Evolutionary conservation across 1,284 basidiomycete genomes (phyloP).

Genomic region (Moesziomyces antarcticus): DNA sequence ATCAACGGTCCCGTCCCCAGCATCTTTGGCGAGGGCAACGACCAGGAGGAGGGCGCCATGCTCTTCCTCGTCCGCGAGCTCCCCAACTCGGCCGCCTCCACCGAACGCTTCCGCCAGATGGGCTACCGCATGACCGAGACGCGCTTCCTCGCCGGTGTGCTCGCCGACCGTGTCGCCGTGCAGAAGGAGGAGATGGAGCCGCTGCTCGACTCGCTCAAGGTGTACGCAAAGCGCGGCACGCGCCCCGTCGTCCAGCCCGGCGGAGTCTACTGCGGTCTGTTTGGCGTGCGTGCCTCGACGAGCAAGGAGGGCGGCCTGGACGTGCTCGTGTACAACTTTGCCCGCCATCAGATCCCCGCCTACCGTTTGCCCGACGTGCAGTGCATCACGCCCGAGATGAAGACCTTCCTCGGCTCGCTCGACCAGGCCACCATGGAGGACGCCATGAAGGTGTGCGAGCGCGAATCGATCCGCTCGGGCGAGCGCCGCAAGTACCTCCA

Average conservation of each 20-base stretch:
- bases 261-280: conserved; percentile 71
- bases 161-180: conserved; percentile 70
- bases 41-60: conserved; percentile 70
- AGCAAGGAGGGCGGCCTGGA: conserved; percentile 64
- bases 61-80: conserved; percentile 71
- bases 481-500: conserved; percentile 60
- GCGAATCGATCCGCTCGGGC: conserved; percentile 66
- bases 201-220: conserved; percentile 70
- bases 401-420: conserved; percentile 69
- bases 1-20: conserved; percentile 53
- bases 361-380: conserved; percentile 71
- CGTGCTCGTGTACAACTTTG: conserved; percentile 72
- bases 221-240: conserved; percentile 71
- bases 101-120: conserved; percentile 70
- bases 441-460: conserved; percentile 69
- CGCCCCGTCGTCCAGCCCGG: conserved; percentile 71
- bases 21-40: conserved; percentile 57
- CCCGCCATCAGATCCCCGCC: conserved; percentile 72
- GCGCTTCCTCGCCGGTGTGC: conserved; percentile 70
- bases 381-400: conserved; percentile 69
- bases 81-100: conserved; percentile 65
- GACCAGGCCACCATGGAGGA: conserved; percentile 70
- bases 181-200: conserved; percentile 70
- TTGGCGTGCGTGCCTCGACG: conserved; percentile 70
- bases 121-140: conserved; percentile 72